A percentile compares a stretch with the other conserved stretches of the same genome.
These are phyloP conservation scores for Exophiala sp. DNA, from an alignment of 2,329 filamentous ascomycete species.

Conservation along the genomic window DNA sequence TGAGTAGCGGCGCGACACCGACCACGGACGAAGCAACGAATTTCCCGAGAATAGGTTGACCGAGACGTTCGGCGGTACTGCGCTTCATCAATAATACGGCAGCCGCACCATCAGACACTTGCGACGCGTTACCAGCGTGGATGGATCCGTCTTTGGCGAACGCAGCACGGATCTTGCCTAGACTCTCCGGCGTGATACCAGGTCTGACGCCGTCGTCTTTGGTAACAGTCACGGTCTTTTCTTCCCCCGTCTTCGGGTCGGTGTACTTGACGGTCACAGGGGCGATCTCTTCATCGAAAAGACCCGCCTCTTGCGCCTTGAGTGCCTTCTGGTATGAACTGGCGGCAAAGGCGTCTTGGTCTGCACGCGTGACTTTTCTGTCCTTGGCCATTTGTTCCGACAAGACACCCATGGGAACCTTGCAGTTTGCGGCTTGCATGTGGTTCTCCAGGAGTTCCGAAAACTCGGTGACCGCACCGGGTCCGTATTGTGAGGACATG, in stretches of 20 bases:
- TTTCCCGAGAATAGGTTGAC: slow-evolving; percentile 87
- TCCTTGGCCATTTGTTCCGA: slow-evolving; percentile 95
- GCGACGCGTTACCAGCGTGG: slow-evolving; percentile 94
- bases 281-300: slow-evolving; percentile 87
- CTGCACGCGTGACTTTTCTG: slow-evolving; percentile 64
- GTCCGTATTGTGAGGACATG: slow-evolving; percentile 91
- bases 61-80: slow-evolving; percentile 80
- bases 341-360: slow-evolving; percentile 94
- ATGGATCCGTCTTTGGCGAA: slow-evolving; percentile 91
- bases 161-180: slow-evolving; percentile 85
- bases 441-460: slow-evolving; percentile 80
- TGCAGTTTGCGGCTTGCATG: slow-evolving; percentile 87
- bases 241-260: slow-evolving; percentile 86
- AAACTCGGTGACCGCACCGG: slow-evolving; percentile 85
- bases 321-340: slow-evolving; percentile 84
- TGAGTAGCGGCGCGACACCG: slow-evolving; percentile 86
- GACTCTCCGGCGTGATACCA: slow-evolving; percentile 80
- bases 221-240: slow-evolving; percentile 75
- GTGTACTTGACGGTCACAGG: slow-evolving; percentile 83
- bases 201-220: slow-evolving; percentile 83
- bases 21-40: slow-evolving; percentile 81
- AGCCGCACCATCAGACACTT: slow-evolving; percentile 93
- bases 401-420: slow-evolving; percentile 91
- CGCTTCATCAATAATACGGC: slow-evolving; percentile 96
- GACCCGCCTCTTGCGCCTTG: slow-evolving; percentile 79